Evolutionary conservation across 164 flowering plant genomes (phyloP), one percentile per base, ranked within the genome.

Genomic region (Brasenia schreberi): DNA sequence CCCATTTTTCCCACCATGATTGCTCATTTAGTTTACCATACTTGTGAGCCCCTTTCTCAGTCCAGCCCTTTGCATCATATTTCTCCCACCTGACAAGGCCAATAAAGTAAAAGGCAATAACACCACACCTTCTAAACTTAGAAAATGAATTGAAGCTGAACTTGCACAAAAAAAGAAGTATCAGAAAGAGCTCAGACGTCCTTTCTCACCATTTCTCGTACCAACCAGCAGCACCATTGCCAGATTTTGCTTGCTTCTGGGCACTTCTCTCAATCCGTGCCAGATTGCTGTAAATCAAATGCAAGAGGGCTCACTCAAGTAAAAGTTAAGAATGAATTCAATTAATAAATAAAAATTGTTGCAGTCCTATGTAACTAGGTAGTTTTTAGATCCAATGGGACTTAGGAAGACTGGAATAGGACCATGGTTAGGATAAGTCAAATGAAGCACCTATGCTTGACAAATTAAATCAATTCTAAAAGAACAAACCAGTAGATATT

Each of bases 1-100:
- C 98, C 98, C 98, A 93, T 72, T 87, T 90, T 79, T 93, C 98
- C 98, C 98, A 93, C 98, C 97, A 93, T 59, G 98, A 93, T 72
- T 93, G 97, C 72, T 90, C 98, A 83, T 93, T 89, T 70, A 90
- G 73, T 78, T 87, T 84, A 43, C 98, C 98, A 74, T 93, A 90
- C 66, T 93, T 93, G 52, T 93, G 92, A 63, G 98, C 98, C 68
- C 97, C 98, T 79, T 93, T 93, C 81, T 93, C 98, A 19, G 97
- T 90, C 88, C 82, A 87, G 65, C 98, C 98, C 78, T 90, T 93
- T 45, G 98, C 98, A 82, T 93, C 97, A 70, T 93, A 93, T 73
- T 90, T 90, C 79, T 93, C 98, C 97, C 97, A 93, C 98, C 98
- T 93, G 69, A 43, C 64, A 62, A 17, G 18, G 33, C 9, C 33